phyloP scores from a whole-genome alignment of 2,329 filamentous ascomycete genomes.

The Colletotrichum spinosum region DNA sequence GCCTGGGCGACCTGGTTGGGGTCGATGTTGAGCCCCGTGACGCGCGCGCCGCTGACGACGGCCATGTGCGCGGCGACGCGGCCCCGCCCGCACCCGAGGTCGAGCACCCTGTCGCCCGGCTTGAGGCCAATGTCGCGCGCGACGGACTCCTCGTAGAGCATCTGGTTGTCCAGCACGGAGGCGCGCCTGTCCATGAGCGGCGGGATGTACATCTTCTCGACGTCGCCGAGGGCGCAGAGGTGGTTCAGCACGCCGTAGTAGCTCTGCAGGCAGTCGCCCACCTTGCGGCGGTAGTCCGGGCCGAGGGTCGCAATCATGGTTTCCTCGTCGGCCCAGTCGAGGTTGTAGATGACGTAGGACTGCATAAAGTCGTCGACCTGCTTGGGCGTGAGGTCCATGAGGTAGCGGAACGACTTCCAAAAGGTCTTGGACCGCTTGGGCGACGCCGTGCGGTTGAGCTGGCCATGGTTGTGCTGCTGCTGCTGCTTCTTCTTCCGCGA shows the following conservation, averaged over 20 bases:
- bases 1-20: conserved; percentile 63
- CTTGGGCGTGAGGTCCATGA: conserved; percentile 59
- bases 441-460: conserved; percentile 21
- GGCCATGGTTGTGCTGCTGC: neutral
- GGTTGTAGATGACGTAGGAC: conserved; percentile 67
- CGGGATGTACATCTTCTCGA: conserved; percentile 70
- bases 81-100: conserved; percentile 65
- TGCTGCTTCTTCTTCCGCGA: conserved; percentile 8
- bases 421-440: conserved; percentile 63
- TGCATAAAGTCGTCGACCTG: conserved; percentile 67
- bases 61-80: conserved; percentile 66
- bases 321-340: conserved; percentile 64
- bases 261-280: conserved; percentile 62
- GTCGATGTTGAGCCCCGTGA: conserved; percentile 66
- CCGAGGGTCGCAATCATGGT: conserved; percentile 61
- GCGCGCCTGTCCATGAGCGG: conserved; percentile 63
- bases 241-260: conserved; percentile 68
- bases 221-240: conserved; percentile 64
- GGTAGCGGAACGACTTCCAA: conserved; percentile 60
- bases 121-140: conserved; percentile 58
- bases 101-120: conserved; percentile 59
- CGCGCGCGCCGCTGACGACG: conserved; percentile 56
- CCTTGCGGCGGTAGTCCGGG: conserved; percentile 60
- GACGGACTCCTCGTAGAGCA: conserved; percentile 64
- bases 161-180: conserved; percentile 62